Conservation (phyloP, 1,284 basidiomycete genomes). For the Malassezia arunalokei region DNA sequence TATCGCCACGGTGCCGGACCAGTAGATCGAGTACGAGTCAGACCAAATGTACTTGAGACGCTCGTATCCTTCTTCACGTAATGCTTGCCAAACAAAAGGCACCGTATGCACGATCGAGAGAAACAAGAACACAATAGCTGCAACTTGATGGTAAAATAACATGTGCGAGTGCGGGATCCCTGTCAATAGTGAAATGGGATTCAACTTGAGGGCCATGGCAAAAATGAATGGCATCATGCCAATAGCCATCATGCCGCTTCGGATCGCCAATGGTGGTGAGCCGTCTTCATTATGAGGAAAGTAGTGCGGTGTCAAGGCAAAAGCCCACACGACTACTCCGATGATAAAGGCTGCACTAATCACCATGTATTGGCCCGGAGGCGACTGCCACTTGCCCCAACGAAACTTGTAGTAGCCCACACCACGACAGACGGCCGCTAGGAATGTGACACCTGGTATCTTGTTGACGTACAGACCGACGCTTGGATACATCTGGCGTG, state of each 20-base stretch:
- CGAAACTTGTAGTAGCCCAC: neutral
- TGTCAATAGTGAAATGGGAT: slow-evolving; percentile 32
- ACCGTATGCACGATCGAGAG: slow-evolving; percentile 32
- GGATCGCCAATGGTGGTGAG: slow-evolving; percentile 29
- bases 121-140: slow-evolving; percentile 32
- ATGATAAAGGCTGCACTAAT: slow-evolving; percentile 5
- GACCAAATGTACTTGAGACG: slow-evolving; percentile 20
- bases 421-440: neutral
- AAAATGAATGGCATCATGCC: slow-evolving; percentile 39
- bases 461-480: neutral
- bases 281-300: slow-evolving; percentile 21
- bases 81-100: slow-evolving; percentile 31
- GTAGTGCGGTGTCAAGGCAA: slow-evolving; percentile 31
- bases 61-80: slow-evolving; percentile 21
- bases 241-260: slow-evolving; percentile 31
- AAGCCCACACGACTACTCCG: slow-evolving; percentile 17
- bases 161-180: slow-evolving; percentile 33
- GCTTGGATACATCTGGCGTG: neutral
- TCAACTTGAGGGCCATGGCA: slow-evolving; percentile 29
- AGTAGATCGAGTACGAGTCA: slow-evolving; percentile 21
- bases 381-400: neutral
- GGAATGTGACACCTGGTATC: neutral
- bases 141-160: slow-evolving; percentile 39
- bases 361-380: neutral
- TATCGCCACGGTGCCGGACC: slow-evolving; percentile 29